These are phyloP conservation scores for Fusarium odoratissimum DNA, from an alignment of 2,329 filamentous ascomycete species.

Conservation along the genomic window DNA sequence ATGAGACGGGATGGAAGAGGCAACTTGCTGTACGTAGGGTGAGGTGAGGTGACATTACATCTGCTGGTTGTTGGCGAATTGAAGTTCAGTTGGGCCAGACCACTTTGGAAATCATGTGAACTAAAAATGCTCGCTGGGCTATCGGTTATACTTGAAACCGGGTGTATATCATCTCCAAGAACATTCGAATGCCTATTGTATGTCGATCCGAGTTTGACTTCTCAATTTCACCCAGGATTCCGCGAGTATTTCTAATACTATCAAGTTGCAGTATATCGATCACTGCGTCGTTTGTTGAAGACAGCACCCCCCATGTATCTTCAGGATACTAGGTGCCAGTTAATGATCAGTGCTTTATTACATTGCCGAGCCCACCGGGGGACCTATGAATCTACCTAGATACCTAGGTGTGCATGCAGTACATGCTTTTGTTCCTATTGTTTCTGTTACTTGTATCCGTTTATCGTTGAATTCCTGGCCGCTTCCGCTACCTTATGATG, in stretches of 20 bases:
- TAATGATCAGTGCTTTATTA: conserved; percentile 35
- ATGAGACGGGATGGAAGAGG: conserved; percentile 27
- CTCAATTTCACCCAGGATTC: not conserved
- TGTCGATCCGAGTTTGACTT: not conserved
- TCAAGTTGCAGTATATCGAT: not conserved
- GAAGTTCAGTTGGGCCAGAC: conserved; percentile 27
- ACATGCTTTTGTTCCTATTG: conserved; percentile 15
- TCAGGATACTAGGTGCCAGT: conserved; percentile 36
- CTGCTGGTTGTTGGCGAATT: conserved; percentile 28
- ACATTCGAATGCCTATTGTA: not conserved
- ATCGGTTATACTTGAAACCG: not conserved
- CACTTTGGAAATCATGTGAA: conserved; percentile 33
- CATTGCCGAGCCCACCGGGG: conserved; percentile 33
- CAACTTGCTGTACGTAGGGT: conserved; percentile 17
- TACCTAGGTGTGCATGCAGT: not conserved
- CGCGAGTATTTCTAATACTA: not conserved
- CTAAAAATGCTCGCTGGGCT: conserved; percentile 1
- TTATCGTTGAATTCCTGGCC: not conserved
- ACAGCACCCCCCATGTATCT: conserved; percentile 27
- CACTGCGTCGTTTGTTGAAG: conserved; percentile 6
- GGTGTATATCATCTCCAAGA: not conserved
- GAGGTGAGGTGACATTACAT: conserved; percentile 40
- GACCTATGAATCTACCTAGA: conserved; percentile 7
- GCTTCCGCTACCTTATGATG: not conserved
- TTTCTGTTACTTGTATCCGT: conserved; percentile 6